Percentiles rank a stretch among this genome's conserved stretches.
phyloP scores from a whole-genome alignment of 2,329 filamentous ascomycete genomes.

The Leptographium procerum region DNA sequence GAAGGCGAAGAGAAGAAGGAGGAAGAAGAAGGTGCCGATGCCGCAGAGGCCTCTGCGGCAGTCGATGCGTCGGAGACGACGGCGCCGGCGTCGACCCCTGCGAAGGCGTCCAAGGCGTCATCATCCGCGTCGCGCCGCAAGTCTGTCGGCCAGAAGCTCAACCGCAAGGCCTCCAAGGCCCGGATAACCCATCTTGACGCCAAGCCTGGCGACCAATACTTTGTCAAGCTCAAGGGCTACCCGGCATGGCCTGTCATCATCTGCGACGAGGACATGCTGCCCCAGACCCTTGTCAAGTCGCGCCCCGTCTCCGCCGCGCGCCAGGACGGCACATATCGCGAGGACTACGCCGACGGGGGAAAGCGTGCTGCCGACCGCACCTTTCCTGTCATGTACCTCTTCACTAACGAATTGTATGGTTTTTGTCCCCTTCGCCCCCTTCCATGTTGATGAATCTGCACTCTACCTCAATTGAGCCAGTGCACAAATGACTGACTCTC shows the following conservation, averaged over 20 bases:
- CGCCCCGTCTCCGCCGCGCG: slow-evolving; percentile 77
- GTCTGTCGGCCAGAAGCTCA: slow-evolving; percentile 69
- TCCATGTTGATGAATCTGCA: background rate
- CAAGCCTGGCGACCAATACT: slow-evolving; percentile 81
- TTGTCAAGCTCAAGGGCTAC: slow-evolving; percentile 89
- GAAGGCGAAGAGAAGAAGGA: slow-evolving; percentile 4
- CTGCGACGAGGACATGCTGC: slow-evolving; percentile 90
- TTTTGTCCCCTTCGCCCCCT: slow-evolving; percentile 3
- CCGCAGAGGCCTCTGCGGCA: slow-evolving; percentile 12
- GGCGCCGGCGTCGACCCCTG: slow-evolving; percentile 12
- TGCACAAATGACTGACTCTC: background rate
- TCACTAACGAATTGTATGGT: slow-evolving; percentile 92
- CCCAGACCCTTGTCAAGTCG: slow-evolving; percentile 59
- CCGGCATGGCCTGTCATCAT: slow-evolving; percentile 91
- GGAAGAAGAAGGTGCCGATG: slow-evolving; percentile 7
- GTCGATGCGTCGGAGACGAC: slow-evolving; percentile 9
- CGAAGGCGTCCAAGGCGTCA: background rate
- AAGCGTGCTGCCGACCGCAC: slow-evolving; percentile 77
- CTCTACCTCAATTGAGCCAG: too few species aligned
- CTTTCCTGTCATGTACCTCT: slow-evolving; percentile 90
- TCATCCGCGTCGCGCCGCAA: slow-evolving; percentile 56
- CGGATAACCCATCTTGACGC: slow-evolving; percentile 65
- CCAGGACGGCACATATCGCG: slow-evolving; percentile 74
- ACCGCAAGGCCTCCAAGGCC: slow-evolving; percentile 70
- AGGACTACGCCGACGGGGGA: slow-evolving; percentile 77